A percentile compares a stretch with the other conserved stretches of the same genome.
These are phyloP conservation scores for Cladochytrium replicatum DNA, from an alignment of 192 early-diverging fungal species.

Conservation along the genomic window DNA sequence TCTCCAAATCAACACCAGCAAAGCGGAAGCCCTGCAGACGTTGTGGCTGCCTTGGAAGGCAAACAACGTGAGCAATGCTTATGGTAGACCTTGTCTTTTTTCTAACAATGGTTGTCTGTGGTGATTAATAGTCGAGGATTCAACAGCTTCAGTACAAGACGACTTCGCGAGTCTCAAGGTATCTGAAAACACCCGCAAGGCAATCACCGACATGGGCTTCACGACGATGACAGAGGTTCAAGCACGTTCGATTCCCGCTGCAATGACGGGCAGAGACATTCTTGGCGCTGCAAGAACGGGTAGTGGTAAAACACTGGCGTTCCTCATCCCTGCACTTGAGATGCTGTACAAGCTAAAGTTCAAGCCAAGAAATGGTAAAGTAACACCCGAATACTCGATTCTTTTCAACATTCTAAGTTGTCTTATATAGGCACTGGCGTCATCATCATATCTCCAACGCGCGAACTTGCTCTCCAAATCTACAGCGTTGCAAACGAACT, in stretches of 20 bases:
- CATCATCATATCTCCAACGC: conserved; percentile 92
- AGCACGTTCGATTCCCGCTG: conserved; percentile 86
- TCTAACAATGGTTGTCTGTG: background rate
- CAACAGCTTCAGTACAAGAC: conserved; percentile 21
- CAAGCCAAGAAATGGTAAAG: conserved; percentile 86
- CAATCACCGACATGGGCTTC: conserved; percentile 83
- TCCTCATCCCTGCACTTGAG: conserved; percentile 91
- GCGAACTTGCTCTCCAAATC: conserved; percentile 97
- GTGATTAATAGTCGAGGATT: conserved; percentile 1
- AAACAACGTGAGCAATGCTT: conserved; percentile 3
- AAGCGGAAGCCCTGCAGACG: background rate
- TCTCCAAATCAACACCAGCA: background rate
- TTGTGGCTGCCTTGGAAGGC: background rate
- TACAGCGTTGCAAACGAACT: conserved; percentile 97
- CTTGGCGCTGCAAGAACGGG: conserved; percentile 98
- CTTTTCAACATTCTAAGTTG: conserved; percentile 1
- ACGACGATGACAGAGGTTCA: conserved; percentile 94
- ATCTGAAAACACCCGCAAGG: conserved; percentile 71
- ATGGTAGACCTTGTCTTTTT: background rate
- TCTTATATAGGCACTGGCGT: conserved; percentile 66
- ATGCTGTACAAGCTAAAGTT: conserved; percentile 82
- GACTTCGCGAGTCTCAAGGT: conserved; percentile 70
- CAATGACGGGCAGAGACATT: conserved; percentile 93
- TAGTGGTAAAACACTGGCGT: conserved; percentile 92
- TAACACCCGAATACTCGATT: conserved; percentile 7